Conservation (phyloP, 208 protist species). For the Acanthamoeba sp. region DNA sequence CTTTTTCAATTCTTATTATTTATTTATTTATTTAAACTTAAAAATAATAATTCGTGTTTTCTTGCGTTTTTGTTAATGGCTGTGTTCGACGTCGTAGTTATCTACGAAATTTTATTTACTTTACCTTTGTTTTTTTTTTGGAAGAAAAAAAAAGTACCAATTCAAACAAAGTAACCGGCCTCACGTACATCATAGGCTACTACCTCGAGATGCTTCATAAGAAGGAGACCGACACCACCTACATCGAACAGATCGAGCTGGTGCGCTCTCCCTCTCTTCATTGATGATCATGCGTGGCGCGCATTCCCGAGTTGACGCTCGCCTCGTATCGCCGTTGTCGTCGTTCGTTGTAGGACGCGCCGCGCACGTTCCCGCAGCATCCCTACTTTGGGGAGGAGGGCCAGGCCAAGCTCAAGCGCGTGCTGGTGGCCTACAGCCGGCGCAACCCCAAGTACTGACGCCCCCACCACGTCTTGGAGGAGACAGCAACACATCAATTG, state of each 20-base stretch:
- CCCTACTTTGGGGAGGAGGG: constrained; percentile 78
- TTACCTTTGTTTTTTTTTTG: too few species aligned
- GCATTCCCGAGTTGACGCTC: not conserved
- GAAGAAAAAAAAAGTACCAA: too few species aligned
- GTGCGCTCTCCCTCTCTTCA: not conserved
- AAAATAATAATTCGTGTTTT: too few species aligned
- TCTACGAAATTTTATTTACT: not conserved
- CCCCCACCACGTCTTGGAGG: too few species aligned
- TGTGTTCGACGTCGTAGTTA: too few species aligned
- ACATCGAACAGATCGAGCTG: constrained; percentile 37
- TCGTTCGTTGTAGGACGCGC: constrained; percentile 76
- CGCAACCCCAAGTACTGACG: constrained; percentile 81
- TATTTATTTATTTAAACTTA: too few species aligned
- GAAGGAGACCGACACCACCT: not conserved
- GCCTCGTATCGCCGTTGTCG: not conserved
- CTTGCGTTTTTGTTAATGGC: too few species aligned
- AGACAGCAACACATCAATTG: too few species aligned
- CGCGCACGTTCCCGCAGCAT: constrained; percentile 84
- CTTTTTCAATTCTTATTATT: not conserved
- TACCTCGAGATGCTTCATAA: constrained; percentile 6
- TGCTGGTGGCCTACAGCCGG: constrained; percentile 84
- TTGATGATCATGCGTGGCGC: not conserved
- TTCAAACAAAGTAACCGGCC: too few species aligned
- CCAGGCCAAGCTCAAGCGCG: constrained; percentile 75
- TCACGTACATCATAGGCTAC: not conserved